Base-by-base conservation (phyloP, 192 early-diverging fungal species). In the Powellomyces hirtus region DNA sequence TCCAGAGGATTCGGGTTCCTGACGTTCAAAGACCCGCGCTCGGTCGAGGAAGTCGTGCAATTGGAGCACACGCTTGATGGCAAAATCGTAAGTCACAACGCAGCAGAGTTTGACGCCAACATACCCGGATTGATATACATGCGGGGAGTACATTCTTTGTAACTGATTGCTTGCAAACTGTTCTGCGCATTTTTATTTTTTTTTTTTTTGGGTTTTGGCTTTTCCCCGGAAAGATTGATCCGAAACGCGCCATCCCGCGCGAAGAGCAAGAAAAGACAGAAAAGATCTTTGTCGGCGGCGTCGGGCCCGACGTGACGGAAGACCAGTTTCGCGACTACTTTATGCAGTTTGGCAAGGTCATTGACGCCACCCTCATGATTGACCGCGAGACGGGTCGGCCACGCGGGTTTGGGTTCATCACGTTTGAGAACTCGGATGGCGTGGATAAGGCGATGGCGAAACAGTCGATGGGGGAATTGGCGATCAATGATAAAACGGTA, bases 321-420 rank as follows among this genome's bases (percentile, higher is more conserved):
- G 88, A 89, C 44, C 84, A 88, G 77, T 89, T 97, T 68, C 82
- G 84, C 33, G 84, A 90, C 44, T 96, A 92, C 74, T 97, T 97
- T 77, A 77, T 77, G 40, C 84, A 88, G 62, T 97, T 93, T 73
- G 95, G 95, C 0, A 83, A 76, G 50, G 89, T 97, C 40, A 74
- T 89, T 27, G 94, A 97, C 70, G 90, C 89, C 51, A 89, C 88
- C 5, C 73, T 97, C 37, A 93, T 95, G 92, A 84, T 84, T 22
- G 93, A 95, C 74, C 83, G 86, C n/a, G 82, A 84, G 59, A 90
- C 92, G 1, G 90, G 91, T n/a, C 85, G 91, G 50, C 89, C 92
- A 20, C 90, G 95, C 40, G 94, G 95, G 6, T 97, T 96, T 80
- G 95, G 95, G 11, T 97, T 97, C 81, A 90, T 97, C 50, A 94